Base-by-base conservation (phyloP, 148 eudicot genomes). In the Fagopyrum tataricum region DNA sequence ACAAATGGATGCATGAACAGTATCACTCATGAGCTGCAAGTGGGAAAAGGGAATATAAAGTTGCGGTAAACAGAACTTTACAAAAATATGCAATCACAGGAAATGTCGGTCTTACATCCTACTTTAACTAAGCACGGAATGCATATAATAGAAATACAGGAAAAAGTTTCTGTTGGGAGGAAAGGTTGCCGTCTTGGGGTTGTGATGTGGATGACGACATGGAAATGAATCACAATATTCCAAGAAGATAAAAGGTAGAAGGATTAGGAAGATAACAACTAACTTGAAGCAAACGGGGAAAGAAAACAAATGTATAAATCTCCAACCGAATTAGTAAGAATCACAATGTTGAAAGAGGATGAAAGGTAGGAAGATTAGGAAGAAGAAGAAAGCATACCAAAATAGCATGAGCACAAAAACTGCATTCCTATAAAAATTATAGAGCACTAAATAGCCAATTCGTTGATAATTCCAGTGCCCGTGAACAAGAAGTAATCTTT, bases 381-480 rank as follows among this genome's bases (percentile, higher is more conserved):
- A 52, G 6, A 7, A 52, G 21, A 52, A 52, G 14, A 44, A 58
- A 31, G 75, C 88, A 37, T 91, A 93, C 98, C 97, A 93, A 82
- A 93, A 93, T 70, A 93, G 86, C 98, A 93, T 93, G 47, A 89
- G 81, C 5, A 93, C 98, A 77, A 93, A 93, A 52, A 93, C 98
- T 41, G 98, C 98, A 84, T 93, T 93, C 48, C 95, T 87, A 84
- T 93, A 93, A 81, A 93, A 93, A 86, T 93, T 93, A 79, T 93
- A 91, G 49, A 91, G 86, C 70, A 93, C 87, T 73, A 93, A 83
- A 82, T 91, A 93, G 64, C 95, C 98, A 56, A 93, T 72, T 58
- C 98, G 95, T 74, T 83, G 97, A 86, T 91, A 89, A 82, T 93
- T 93, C 97, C 92, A 91, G 82, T 93, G 98, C 41, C 98, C 98